Base-by-base conservation (phyloP, 1,284 basidiomycete species). In the Melanopsichium pennsylvanicum region DNA sequence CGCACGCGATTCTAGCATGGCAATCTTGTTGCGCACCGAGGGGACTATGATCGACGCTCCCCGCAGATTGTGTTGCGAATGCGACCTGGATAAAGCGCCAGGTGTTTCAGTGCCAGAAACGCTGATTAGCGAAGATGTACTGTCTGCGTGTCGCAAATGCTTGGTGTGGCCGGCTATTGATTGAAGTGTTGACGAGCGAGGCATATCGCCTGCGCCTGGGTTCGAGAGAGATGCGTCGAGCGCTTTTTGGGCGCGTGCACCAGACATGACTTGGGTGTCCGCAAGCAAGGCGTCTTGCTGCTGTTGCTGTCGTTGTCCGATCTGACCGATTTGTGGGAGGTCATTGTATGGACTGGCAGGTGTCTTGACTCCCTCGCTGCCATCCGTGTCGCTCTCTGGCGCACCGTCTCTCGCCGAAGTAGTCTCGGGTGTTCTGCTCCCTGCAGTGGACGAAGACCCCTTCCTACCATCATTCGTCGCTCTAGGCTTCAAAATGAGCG, bases 11-110 rank as follows among this genome's bases (percentile, higher is more conserved):
- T 78, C 75, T 26, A 78, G 48, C 72, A 70, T 58, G 9, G 74
- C 74, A 27, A 78, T 76, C 68, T 78, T 78, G 60, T 73, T 75
- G 16, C 75, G 57, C 8, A 78, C 75, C 33, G 72, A 74, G 7
- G 75, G 75, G 13, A 76, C 69, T 31, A 76, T 59, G 10, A 76
- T 45, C 5, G 67, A 41, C 11, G 63, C 39, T 0, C 62, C 72
- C 10, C 72, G 62, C 5, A 72, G 52, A 18, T 70, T 70, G 49
- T 72, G 70, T 9, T 61, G 59, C 19, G 54, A 66, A 15, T 67
- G 57, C 16, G 66, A 67, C 25, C 67, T 52, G 13, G 54, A 60
- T 2, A 67, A 34, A 0, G 43, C 42, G 6, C 32, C 38, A 0
- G 48, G 9, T 2, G 40, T 37, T 9, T 45, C 47, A n/a, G 35